A percentile compares a stretch with the other conserved stretches of the same genome.
Evolutionary conservation across 2,329 filamentous ascomycete genomes (phyloP).

Genomic region (Metarhizium robertsii): DNA sequence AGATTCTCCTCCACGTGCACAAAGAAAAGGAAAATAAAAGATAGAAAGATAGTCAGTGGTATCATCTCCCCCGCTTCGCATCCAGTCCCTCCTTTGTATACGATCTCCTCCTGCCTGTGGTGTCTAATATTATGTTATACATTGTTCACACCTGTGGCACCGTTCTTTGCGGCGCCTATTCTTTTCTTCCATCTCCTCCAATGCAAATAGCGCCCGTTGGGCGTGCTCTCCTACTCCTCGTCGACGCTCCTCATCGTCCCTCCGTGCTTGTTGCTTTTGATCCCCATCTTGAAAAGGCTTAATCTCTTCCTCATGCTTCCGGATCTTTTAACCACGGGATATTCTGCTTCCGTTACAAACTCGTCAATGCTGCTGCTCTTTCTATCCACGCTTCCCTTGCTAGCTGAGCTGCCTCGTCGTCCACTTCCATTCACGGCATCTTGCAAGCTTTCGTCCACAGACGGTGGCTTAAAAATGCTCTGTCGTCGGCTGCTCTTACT

Average conservation of each 20-base stretch:
- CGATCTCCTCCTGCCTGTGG: neutral
- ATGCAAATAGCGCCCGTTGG: constrained; percentile 11
- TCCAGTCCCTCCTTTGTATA: neutral
- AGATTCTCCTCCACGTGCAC: neutral
- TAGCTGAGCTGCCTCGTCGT: constrained; percentile 13
- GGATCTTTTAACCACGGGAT: constrained; percentile 32
- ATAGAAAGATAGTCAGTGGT: neutral
- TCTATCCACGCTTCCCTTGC: constrained; percentile 20
- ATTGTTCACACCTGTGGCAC: neutral
- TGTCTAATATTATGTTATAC: neutral
- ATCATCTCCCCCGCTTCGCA: neutral
- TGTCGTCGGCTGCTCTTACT: constrained; percentile 24
- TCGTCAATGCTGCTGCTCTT: constrained; percentile 13
- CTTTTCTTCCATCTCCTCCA: neutral
- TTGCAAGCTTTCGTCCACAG: constrained; percentile 17
- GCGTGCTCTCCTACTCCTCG: constrained; percentile 35
- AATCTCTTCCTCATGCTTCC: constrained; percentile 68
- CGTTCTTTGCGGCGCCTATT: neutral
- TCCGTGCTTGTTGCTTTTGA: constrained; percentile 52
- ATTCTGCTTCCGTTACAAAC: constrained; percentile 18
- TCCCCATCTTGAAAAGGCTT: constrained; percentile 67
- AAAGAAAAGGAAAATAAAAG: neutral
- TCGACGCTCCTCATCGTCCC: constrained; percentile 44
- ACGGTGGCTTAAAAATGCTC: constrained; percentile 36
- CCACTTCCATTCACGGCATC: constrained; percentile 8